Conservation (phyloP, 805 yeast genomes). For the Debaryomyces castellii region DNA sequence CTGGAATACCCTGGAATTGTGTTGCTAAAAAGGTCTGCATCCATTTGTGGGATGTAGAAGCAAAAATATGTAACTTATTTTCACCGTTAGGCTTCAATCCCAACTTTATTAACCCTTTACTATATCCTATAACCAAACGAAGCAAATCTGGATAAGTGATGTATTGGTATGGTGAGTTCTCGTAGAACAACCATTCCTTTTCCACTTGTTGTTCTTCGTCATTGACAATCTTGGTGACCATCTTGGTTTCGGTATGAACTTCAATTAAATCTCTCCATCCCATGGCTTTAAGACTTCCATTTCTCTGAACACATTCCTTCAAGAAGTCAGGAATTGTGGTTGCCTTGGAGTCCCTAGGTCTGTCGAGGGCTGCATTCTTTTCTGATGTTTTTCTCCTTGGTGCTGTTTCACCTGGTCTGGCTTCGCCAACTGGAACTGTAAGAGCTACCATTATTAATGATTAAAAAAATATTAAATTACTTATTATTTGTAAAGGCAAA, state of each 20-base stretch:
- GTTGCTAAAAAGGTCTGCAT: conserved; percentile 82
- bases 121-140: conserved; percentile 49
- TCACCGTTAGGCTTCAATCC: conserved; percentile 66
- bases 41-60: conserved; percentile 87
- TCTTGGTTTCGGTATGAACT: conserved; percentile 72
- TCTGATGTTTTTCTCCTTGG: conserved; percentile 67
- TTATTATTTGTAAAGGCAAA: neutral
- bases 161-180: conserved; percentile 69
- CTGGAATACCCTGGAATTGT: conserved; percentile 74
- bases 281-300: conserved; percentile 56
- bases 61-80: conserved; percentile 78
- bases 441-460: conserved; percentile 13
- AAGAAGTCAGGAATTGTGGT: conserved; percentile 70
- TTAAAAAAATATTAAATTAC: neutral
- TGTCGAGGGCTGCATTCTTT: conserved; percentile 48
- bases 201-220: conserved; percentile 72
- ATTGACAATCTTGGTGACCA: conserved; percentile 70
- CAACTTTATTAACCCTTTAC: conserved; percentile 71
- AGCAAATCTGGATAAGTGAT: conserved; percentile 60
- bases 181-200: conserved; percentile 87
- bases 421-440: conserved; percentile 67
- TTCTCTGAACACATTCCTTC: conserved; percentile 57
- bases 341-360: conserved; percentile 66
- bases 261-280: conserved; percentile 80
- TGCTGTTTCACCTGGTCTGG: conserved; percentile 75